A percentile compares a stretch with the other conserved stretches of the same genome.
Conservation (phyloP, 768 basidiomycete species). For the Leccinum barrowsii region DNA sequence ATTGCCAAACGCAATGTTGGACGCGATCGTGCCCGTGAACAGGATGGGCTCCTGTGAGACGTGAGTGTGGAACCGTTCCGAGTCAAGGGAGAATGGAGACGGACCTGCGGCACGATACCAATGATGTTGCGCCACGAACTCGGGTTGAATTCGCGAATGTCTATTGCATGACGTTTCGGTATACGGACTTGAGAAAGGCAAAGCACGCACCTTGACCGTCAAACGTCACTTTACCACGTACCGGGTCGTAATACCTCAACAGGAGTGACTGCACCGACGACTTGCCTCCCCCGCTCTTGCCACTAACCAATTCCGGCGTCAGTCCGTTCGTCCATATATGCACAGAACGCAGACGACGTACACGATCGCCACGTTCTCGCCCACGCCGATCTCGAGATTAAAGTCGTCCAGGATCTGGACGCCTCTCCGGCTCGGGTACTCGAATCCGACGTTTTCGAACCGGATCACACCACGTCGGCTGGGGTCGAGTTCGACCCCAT, state of each 20-base stretch:
- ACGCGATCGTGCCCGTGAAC: conserved; percentile 90
- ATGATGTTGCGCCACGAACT: too few species aligned
- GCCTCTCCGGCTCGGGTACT: conserved; percentile 84
- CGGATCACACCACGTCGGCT: conserved; percentile 64
- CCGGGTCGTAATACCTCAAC: conserved; percentile 85
- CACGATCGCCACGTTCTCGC: conserved; percentile 91
- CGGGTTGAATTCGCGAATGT: conserved; percentile 36
- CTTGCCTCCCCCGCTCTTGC: conserved; percentile 92
- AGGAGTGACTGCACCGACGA: conserved; percentile 87
- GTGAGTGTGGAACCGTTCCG: too few species aligned
- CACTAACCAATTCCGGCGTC: conserved; percentile 41
- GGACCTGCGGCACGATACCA: too few species aligned
- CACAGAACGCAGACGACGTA: conserved; percentile 39
- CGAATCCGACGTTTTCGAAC: conserved; percentile 83
- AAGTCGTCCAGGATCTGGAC: conserved; percentile 81
- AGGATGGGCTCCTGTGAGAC: conserved; percentile 63
- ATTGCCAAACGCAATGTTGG: conserved; percentile 90
- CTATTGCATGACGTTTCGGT: conserved; percentile 28
- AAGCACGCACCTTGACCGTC: conserved; percentile 69
- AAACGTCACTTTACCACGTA: conserved; percentile 77
- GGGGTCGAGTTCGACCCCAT: conserved; percentile 55
- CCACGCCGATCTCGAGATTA: conserved; percentile 73
- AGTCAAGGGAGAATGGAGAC: not conserved
- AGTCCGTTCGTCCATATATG: not conserved
- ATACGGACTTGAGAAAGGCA: not conserved